Percentiles rank a stretch among this genome's conserved stretches.
Evolutionary conservation across 352 stramenopile genomes (phyloP).

Genomic region (Plasmopara muralis): DNA sequence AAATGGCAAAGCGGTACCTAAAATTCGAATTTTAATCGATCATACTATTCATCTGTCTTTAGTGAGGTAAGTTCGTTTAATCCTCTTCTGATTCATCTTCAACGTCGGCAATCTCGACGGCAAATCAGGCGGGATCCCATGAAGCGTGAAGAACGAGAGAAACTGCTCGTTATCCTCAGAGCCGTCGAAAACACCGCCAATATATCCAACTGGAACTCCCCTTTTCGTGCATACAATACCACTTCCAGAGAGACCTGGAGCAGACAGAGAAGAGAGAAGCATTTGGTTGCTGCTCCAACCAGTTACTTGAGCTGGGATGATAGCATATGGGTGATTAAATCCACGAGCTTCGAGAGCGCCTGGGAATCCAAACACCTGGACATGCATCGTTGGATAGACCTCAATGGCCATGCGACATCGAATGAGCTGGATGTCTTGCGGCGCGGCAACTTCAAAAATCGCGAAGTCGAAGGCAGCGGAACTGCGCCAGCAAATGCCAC

Average conservation of each 20-base stretch:
- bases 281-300: conserved; percentile 3
- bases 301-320: conserved; percentile 5
- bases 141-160: conserved; percentile 3
- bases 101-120: background rate
- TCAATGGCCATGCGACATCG: background rate
- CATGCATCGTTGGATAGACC: background rate
- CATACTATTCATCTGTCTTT: too few species aligned
- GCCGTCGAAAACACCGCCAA: conserved; percentile 3
- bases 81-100: background rate
- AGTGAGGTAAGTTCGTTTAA: background rate
- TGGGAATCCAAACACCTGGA: conserved; percentile 1
- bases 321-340: background rate
- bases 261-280: conserved; percentile 9
- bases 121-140: conserved; percentile 1
- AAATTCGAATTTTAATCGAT: too few species aligned
- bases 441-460: conserved; percentile 1
- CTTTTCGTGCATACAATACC: conserved; percentile 24
- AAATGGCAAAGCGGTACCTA: too few species aligned
- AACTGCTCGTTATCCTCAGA: background rate
- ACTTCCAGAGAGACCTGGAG: conserved; percentile 19
- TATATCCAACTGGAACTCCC: conserved; percentile 8
- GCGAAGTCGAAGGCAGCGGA: conserved; percentile 2
- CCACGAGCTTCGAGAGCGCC: background rate
- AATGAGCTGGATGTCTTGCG: background rate
- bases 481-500: conserved; percentile 1